These are phyloP conservation scores for Biscogniauxia sp. DNA, from an alignment of 2,329 filamentous ascomycete species.

Conservation along the genomic window DNA sequence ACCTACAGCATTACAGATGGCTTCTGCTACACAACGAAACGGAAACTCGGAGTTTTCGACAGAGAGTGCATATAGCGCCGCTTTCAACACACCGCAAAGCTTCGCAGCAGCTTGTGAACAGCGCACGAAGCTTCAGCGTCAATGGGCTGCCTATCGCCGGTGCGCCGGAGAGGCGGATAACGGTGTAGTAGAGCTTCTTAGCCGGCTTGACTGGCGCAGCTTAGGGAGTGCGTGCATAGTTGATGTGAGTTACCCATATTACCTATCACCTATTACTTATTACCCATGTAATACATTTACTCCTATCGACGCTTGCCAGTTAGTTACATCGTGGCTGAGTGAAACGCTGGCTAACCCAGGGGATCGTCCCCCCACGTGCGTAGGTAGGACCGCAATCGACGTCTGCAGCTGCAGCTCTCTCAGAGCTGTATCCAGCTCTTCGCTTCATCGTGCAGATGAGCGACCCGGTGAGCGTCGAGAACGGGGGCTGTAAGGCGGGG, in stretches of 20 bases:
- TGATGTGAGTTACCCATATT: constrained; percentile 20
- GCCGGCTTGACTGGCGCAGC: constrained; percentile 28
- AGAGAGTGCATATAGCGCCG: constrained; percentile 19
- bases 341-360: background rate
- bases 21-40: constrained; percentile 21
- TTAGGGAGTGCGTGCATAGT: constrained; percentile 27
- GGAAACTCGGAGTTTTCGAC: background rate
- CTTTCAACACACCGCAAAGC: constrained; percentile 17
- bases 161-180: constrained; percentile 21
- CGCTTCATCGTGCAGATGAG: constrained; percentile 27
- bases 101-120: constrained; percentile 17
- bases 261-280: background rate
- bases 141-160: constrained; percentile 32
- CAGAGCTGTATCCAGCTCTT: constrained; percentile 22
- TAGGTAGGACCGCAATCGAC: too few species aligned
- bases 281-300: background rate
- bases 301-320: background rate
- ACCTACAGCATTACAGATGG: constrained; percentile 37
- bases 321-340: background rate
- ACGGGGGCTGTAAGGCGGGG: constrained; percentile 7
- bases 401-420: constrained; percentile 8
- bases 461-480: constrained; percentile 6
- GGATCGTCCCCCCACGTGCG: constrained; percentile 6
- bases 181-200: constrained; percentile 24
- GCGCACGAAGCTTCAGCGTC: constrained; percentile 29